Percentiles rank a stretch among this genome's conserved stretches.
phyloP scores from a whole-genome alignment of 2,329 filamentous ascomycete species.

The Cladosporium sp. region DNA sequence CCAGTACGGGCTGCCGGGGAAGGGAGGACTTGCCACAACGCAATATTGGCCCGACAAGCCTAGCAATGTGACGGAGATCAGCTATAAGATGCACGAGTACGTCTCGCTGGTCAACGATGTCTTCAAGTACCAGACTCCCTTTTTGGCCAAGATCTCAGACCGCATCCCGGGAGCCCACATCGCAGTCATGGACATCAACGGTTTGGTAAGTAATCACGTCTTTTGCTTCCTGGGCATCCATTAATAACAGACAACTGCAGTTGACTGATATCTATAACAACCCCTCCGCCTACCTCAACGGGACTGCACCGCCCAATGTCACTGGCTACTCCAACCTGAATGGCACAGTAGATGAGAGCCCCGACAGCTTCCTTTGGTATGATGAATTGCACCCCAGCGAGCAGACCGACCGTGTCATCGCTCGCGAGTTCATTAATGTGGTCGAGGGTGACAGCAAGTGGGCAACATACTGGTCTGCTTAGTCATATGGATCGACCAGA shows the following conservation, averaged over 20 bases:
- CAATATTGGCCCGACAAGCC: conserved; percentile 47
- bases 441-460: conserved; percentile 47
- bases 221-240: too few species aligned
- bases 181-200: conserved; percentile 64
- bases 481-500: neutral
- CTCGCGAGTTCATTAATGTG: conserved; percentile 53
- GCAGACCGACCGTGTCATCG: conserved; percentile 56
- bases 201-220: conserved; percentile 40
- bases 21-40: conserved; percentile 40
- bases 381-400: conserved; percentile 70
- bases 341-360: conserved; percentile 35
- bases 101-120: conserved; percentile 49
- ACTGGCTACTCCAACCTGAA: conserved; percentile 52
- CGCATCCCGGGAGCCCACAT: conserved; percentile 55
- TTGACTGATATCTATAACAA: conserved; percentile 61
- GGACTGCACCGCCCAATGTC: conserved; percentile 58
- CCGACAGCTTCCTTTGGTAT: conserved; percentile 66
- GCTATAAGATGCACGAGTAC: conserved; percentile 49
- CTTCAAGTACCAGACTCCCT: conserved; percentile 49
- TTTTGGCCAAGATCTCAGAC: conserved; percentile 38
- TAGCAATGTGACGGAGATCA: conserved; percentile 47
- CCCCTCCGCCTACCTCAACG: conserved; percentile 59
- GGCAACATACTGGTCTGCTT: conserved; percentile 40
- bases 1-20: conserved; percentile 54
- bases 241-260: conserved; percentile 32